phyloP scores from a whole-genome alignment of 2,329 filamentous ascomycete genomes.

The Capronia coronata region DNA sequence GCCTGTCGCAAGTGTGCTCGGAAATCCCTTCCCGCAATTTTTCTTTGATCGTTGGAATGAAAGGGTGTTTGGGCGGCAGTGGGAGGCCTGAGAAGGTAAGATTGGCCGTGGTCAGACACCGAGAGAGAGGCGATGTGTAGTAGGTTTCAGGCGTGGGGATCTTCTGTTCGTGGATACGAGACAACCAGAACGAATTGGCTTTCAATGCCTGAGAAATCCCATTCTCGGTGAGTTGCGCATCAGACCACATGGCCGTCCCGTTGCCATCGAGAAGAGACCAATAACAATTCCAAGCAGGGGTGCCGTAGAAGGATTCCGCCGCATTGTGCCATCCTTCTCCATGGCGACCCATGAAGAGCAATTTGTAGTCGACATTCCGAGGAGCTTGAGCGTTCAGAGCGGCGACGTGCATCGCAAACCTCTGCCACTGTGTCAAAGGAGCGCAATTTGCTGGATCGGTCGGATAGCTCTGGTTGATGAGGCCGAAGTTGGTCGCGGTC shows the following conservation, averaged over 20 bases:
- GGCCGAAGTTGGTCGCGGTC: slow-evolving; percentile 44
- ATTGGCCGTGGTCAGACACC: slow-evolving; percentile 53
- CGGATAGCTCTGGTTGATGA: slow-evolving; percentile 43
- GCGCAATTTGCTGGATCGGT: slow-evolving; percentile 34
- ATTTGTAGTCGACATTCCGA: slow-evolving; percentile 43
- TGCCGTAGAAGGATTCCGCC: slow-evolving; percentile 53
- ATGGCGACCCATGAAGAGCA: slow-evolving; percentile 55
- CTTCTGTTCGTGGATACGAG: slow-evolving; percentile 40
- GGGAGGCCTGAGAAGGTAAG: slow-evolving; percentile 47
- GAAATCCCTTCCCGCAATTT: slow-evolving; percentile 54
- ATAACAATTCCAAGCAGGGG: slow-evolving; percentile 55
- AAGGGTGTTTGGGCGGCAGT: slow-evolving; percentile 43
- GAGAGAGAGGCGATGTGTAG: slow-evolving; percentile 52
- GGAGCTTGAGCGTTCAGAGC: slow-evolving; percentile 40
- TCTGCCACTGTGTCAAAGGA: slow-evolving; percentile 49
- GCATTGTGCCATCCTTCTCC: slow-evolving; percentile 58
- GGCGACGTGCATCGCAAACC: slow-evolving; percentile 45
- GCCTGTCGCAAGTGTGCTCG: slow-evolving; percentile 56
- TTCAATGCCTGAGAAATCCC: slow-evolving; percentile 49
- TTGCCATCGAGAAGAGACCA: slow-evolving; percentile 56
- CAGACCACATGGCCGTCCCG: slow-evolving; percentile 49
- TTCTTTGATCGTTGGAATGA: slow-evolving; percentile 54
- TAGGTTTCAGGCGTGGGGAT: slow-evolving; percentile 51
- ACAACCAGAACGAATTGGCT: slow-evolving; percentile 45
- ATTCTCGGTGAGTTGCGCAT: slow-evolving; percentile 50